A percentile compares a stretch with the other conserved stretches of the same genome.
Evolutionary conservation across 805 yeast species (phyloP).

Genomic region (Metschnikowia peoriensis): DNA sequence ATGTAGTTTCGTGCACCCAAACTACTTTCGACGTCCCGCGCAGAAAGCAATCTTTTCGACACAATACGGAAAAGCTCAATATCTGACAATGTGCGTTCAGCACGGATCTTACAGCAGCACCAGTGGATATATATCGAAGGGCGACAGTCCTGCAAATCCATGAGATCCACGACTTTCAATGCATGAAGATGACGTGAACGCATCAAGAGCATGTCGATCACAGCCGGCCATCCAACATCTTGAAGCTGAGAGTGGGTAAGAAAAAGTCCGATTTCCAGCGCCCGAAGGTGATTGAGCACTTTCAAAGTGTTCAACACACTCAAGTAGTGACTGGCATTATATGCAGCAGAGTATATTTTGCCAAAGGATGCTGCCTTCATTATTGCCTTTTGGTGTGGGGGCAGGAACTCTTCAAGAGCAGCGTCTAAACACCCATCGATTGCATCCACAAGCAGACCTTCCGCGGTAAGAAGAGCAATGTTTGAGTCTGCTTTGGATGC

Average conservation of each 20-base stretch:
- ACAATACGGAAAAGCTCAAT: constrained; percentile 53
- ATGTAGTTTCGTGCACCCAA: constrained; percentile 29
- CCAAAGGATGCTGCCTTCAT: constrained; percentile 86
- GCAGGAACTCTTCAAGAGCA: constrained; percentile 73
- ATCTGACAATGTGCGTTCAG: constrained; percentile 56
- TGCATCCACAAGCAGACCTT: constrained; percentile 52
- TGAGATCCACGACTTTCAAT: constrained; percentile 54
- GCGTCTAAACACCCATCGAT: constrained; percentile 71
- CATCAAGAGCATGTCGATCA: constrained; percentile 56
- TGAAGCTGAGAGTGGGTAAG: constrained; percentile 58
- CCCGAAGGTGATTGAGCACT: constrained; percentile 67
- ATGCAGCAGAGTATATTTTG: constrained; percentile 58
- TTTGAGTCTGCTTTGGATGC: constrained; percentile 83
- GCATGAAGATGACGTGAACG: constrained; percentile 63
- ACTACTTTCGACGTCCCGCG: constrained; percentile 15
- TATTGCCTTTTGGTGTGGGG: constrained; percentile 75
- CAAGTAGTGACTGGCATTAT: constrained; percentile 58
- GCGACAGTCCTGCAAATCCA: constrained; percentile 39
- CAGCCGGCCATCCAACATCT: constrained; percentile 49
- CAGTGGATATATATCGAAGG: constrained; percentile 63
- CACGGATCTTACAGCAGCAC: constrained; percentile 71
- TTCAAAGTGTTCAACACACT: constrained; percentile 59
- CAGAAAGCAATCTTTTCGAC: constrained; percentile 41
- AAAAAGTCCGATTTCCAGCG: constrained; percentile 63
- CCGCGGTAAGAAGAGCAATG: constrained; percentile 49